These are phyloP conservation scores for Aspergillus brasiliensis DNA, from an alignment of 2,329 filamentous ascomycete genomes.

Conservation along the genomic window DNA sequence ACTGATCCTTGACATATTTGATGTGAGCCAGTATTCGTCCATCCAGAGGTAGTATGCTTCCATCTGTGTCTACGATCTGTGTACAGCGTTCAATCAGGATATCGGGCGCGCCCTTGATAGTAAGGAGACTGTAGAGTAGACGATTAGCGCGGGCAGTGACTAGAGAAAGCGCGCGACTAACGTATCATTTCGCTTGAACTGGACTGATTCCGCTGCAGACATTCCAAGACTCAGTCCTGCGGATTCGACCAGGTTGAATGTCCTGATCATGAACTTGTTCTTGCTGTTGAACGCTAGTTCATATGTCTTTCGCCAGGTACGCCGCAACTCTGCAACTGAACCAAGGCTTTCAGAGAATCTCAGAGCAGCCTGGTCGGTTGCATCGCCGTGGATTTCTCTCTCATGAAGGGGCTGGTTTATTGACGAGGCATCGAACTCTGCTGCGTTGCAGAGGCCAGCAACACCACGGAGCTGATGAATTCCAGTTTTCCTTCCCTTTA, in stretches of 20 bases:
- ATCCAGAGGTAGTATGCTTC: conserved; percentile 56
- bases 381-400: conserved; percentile 71
- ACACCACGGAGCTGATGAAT: conserved; percentile 63
- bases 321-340: conserved; percentile 61
- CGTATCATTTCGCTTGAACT: conserved; percentile 9
- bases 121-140: conserved; percentile 59
- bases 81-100: conserved; percentile 67
- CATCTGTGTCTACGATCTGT: conserved; percentile 58
- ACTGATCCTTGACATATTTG: conserved; percentile 65
- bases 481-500: neutral
- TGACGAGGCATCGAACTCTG: conserved; percentile 71
- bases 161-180: neutral
- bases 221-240: conserved; percentile 1
- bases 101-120: conserved; percentile 80
- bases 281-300: conserved; percentile 78
- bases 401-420: conserved; percentile 60
- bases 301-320: conserved; percentile 66
- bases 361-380: conserved; percentile 74
- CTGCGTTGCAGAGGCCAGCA: conserved; percentile 71
- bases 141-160: neutral
- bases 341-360: conserved; percentile 69
- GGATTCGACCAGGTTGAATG: conserved; percentile 49
- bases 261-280: conserved; percentile 78
- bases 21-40: conserved; percentile 49
- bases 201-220: conserved; percentile 8